Conservation (phyloP, 2,329 filamentous ascomycete species). For the Fusarium metavorans region DNA sequence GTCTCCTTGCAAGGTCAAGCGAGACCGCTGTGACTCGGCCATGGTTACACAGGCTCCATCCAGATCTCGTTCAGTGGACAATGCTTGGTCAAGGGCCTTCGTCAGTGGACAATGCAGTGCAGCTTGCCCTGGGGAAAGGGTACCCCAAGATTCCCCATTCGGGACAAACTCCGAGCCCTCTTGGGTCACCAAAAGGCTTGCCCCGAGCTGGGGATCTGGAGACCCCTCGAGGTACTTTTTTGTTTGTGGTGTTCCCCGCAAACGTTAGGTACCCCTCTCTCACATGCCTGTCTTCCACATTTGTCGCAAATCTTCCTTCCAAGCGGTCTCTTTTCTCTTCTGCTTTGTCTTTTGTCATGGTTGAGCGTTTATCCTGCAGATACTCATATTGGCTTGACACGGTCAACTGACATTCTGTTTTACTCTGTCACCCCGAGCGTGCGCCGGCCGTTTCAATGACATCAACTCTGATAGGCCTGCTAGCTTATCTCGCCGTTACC, state of each 20-base stretch:
- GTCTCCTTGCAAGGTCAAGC: slow-evolving; percentile 23
- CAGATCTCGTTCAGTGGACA: background rate
- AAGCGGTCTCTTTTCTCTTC: slow-evolving; percentile 1
- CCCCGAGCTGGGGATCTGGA: slow-evolving; percentile 40
- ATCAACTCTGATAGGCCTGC: slow-evolving; percentile 60
- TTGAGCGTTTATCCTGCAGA: slow-evolving; percentile 7
- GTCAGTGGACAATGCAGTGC: slow-evolving; percentile 1
- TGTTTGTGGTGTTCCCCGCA: slow-evolving; percentile 21
- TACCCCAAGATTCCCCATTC: slow-evolving; percentile 32
- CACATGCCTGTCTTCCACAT: slow-evolving; percentile 40
- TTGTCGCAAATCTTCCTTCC: slow-evolving; percentile 8
- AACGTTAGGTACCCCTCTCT: slow-evolving; percentile 37
- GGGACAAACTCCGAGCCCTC: slow-evolving; percentile 29
- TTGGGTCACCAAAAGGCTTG: slow-evolving; percentile 30
- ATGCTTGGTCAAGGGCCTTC: background rate
- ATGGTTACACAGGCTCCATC: slow-evolving; percentile 17
- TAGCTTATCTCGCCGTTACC: slow-evolving; percentile 69
- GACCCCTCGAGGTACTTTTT: slow-evolving; percentile 38
- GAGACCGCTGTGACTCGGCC: slow-evolving; percentile 7
- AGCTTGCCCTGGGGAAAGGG: background rate
- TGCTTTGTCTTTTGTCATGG: background rate
- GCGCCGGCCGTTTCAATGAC: slow-evolving; percentile 58
- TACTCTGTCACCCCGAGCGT: background rate
- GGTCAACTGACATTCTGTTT: background rate
- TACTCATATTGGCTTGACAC: background rate